phyloP scores from a whole-genome alignment of 1,139 yeast genomes.

The Taphrina sp. region DNA sequence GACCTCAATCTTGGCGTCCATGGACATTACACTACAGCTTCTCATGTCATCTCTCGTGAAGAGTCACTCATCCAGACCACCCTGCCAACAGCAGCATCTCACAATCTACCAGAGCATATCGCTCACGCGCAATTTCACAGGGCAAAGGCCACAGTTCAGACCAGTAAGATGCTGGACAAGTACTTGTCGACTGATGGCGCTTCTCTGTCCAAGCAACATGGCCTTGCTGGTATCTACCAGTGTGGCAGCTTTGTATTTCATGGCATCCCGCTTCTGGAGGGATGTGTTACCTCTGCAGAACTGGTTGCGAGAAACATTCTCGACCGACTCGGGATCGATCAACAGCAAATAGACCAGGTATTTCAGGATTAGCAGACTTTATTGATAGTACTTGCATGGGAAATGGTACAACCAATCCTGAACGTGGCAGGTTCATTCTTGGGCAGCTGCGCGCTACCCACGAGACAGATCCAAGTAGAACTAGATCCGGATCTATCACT shows the following conservation, averaged over 20 bases:
- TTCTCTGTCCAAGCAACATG: neutral
- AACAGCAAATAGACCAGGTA: too few relatives aligned
- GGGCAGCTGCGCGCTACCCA: too few relatives aligned
- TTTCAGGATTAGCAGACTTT: too few relatives aligned
- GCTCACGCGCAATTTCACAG: neutral
- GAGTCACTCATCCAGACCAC: neutral
- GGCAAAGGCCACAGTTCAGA: neutral
- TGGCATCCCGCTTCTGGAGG: neutral
- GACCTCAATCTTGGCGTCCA: neutral
- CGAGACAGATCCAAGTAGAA: too few relatives aligned
- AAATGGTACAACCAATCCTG: too few relatives aligned
- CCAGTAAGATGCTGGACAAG: neutral
- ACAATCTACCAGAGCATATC: neutral
- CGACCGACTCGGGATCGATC: neutral
- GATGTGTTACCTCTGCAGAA: neutral
- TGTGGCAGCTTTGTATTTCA: neutral
- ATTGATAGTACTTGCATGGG: too few relatives aligned
- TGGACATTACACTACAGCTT: neutral
- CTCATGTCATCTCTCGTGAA: neutral
- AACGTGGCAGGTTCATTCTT: too few relatives aligned
- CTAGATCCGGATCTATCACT: too few relatives aligned
- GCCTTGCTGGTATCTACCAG: neutral
- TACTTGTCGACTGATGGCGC: neutral
- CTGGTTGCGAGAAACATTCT: neutral
- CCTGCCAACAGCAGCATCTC: neutral